A percentile compares a stretch with the other conserved stretches of the same genome.
These are phyloP conservation scores for Hymenotorrendiella dingleyae DNA, from an alignment of 2,329 filamentous ascomycete genomes.

Conservation along the genomic window DNA sequence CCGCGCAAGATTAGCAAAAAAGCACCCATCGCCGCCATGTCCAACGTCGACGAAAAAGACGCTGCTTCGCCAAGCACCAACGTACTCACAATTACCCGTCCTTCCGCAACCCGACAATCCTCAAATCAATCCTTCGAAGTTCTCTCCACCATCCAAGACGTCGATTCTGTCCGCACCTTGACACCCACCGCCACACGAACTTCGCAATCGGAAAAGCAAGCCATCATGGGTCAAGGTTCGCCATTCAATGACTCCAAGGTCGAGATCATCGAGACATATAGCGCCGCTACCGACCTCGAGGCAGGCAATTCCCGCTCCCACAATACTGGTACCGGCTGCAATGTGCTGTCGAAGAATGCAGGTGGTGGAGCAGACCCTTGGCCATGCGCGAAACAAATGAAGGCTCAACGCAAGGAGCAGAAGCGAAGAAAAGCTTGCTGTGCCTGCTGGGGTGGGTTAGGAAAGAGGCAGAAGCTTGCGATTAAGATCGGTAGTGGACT, in stretches of 20 bases:
- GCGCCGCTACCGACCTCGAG: slow-evolving; percentile 1
- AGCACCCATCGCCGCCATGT: slow-evolving; percentile 4
- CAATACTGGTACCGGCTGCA: slow-evolving; percentile 1
- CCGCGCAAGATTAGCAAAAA: no score
- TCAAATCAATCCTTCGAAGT: slow-evolving; percentile 12
- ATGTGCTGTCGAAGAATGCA: slow-evolving; percentile 1
- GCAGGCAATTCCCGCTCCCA: neutral
- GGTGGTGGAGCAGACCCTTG: slow-evolving; percentile 6
- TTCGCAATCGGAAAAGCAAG: slow-evolving; percentile 11
- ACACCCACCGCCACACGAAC: slow-evolving; percentile 9
- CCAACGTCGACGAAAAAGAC: slow-evolving; percentile 13
- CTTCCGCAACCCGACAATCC: slow-evolving; percentile 8
- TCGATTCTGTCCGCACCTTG: slow-evolving; percentile 13
- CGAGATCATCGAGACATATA: slow-evolving; percentile 2
- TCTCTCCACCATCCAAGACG: slow-evolving; percentile 59
- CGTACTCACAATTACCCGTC: slow-evolving; percentile 16
- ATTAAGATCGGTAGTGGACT: slow-evolving; percentile 5
- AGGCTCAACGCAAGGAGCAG: slow-evolving; percentile 5
- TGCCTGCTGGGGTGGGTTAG: slow-evolving; percentile 8
- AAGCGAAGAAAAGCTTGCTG: slow-evolving; percentile 7
- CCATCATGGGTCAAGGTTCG: slow-evolving; percentile 6
- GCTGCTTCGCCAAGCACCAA: slow-evolving; percentile 3
- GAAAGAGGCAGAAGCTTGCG: slow-evolving; percentile 8
- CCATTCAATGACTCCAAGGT: slow-evolving; percentile 5
- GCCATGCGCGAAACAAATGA: slow-evolving; percentile 3